phyloP scores from a whole-genome alignment of 2,329 filamentous ascomycete genomes.

The Leptographium radiaticola region DNA sequence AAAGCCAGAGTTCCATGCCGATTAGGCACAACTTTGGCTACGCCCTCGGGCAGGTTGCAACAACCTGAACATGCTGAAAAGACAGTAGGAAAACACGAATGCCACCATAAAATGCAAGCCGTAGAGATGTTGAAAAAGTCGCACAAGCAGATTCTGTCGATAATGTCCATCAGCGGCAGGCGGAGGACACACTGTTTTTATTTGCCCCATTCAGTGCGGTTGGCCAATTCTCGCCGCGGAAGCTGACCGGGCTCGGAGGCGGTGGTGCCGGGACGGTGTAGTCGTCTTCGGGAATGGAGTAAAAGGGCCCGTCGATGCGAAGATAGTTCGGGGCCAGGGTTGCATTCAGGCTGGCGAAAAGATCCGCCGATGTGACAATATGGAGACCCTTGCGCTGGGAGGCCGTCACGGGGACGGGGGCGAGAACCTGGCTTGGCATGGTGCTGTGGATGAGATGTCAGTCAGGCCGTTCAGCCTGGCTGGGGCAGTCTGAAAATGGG shows the following conservation, averaged over 20 bases:
- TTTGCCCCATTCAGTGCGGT: conserved; percentile 15
- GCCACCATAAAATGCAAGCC: not conserved
- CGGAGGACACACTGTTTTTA: conserved; percentile 2
- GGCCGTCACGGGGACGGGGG: conserved; percentile 32
- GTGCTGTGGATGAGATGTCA: not conserved
- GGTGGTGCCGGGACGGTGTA: conserved; percentile 53
- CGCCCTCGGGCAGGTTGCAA: not conserved
- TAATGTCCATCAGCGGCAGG: not conserved
- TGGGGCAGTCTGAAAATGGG: not conserved
- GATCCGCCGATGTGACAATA: conserved; percentile 33
- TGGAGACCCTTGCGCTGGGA: conserved; percentile 31
- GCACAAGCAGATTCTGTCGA: not conserved
- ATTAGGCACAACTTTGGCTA: not conserved
- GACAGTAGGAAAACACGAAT: not conserved
- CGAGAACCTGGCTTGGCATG: conserved; percentile 31
- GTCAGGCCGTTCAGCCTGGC: too few relatives aligned
- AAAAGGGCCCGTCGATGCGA: conserved; percentile 30
- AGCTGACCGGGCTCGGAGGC: conserved; percentile 50
- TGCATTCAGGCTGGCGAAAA: conserved; percentile 39
- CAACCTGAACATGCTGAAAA: not conserved
- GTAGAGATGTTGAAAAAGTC: not conserved
- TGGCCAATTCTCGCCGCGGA: conserved; percentile 43
- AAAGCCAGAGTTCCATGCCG: too few relatives aligned
- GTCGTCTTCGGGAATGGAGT: conserved; percentile 42
- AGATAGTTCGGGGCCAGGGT: conserved; percentile 23